Conservation (phyloP, 1,284 basidiomycete genomes). For the Trichosporon sp. region DNA sequence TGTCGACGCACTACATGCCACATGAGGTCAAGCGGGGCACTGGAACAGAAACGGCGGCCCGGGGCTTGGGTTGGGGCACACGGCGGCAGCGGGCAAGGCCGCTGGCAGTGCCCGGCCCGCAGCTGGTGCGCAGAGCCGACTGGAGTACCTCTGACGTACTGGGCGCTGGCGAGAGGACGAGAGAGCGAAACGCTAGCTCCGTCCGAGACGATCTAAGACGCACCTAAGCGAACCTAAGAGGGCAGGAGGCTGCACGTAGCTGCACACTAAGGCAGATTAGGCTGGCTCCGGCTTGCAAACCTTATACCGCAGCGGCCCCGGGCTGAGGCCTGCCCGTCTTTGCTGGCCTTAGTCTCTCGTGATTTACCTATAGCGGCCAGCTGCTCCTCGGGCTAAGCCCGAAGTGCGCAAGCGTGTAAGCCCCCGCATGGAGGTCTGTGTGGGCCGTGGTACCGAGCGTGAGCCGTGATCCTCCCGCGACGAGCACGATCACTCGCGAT, state of each 20-base stretch:
- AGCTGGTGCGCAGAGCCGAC: background rate
- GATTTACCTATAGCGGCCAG: background rate
- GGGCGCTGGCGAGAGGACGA: background rate
- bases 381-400: background rate
- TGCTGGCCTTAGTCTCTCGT: too few species aligned
- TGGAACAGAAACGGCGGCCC: background rate
- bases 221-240: background rate
- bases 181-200: background rate
- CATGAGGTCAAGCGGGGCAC: background rate
- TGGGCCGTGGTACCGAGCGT: too few species aligned
- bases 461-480: background rate
- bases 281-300: background rate
- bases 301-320: background rate
- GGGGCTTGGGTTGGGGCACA: background rate
- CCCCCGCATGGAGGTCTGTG: background rate
- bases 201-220: background rate
- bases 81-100: background rate
- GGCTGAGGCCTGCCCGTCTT: too few species aligned
- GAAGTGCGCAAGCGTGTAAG: background rate
- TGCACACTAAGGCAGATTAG: background rate
- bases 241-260: background rate
- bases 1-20: background rate
- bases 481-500: background rate
- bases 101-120: background rate
- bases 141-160: background rate